phyloP scores from a whole-genome alignment of 768 basidiomycete species.

The Termitomyces sp. region DNA sequence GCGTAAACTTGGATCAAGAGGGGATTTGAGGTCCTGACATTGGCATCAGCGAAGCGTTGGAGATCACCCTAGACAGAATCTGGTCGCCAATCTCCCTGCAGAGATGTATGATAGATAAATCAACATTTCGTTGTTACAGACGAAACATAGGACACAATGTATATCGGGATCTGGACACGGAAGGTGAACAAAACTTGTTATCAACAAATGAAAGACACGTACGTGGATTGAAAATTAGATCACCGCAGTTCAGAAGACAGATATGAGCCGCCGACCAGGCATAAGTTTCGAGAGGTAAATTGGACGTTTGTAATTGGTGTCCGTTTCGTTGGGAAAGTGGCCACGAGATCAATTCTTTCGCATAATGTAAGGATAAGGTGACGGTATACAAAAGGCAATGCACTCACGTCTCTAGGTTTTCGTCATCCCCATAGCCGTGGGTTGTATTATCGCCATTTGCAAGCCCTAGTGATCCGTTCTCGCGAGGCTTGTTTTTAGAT shows the following conservation, averaged over 20 bases:
- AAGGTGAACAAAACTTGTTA: neutral
- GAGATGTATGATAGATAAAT: neutral
- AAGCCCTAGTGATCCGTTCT: constrained; percentile 38
- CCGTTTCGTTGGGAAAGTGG: constrained; percentile 93
- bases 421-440: constrained; percentile 44
- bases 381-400: neutral
- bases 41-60: neutral
- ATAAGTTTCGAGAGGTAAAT: constrained; percentile 93
- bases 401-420: constrained; percentile 68
- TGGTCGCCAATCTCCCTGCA: neutral
- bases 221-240: neutral
- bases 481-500: constrained; percentile 45
- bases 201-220: neutral
- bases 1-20: neutral
- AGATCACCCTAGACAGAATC: neutral
- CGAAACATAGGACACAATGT: neutral
- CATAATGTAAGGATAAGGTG: constrained; percentile 6
- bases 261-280: constrained; percentile 79
- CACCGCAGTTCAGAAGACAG: constrained; percentile 54
- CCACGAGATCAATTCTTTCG: constrained; percentile 72
- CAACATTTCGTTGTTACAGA: neutral
- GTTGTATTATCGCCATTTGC: constrained; percentile 17
- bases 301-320: constrained; percentile 91
- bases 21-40: neutral
- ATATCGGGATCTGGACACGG: neutral